Evolutionary conservation across 2,329 filamentous ascomycete genomes (phyloP).

Genomic region (Ceratocystis destructans): DNA sequence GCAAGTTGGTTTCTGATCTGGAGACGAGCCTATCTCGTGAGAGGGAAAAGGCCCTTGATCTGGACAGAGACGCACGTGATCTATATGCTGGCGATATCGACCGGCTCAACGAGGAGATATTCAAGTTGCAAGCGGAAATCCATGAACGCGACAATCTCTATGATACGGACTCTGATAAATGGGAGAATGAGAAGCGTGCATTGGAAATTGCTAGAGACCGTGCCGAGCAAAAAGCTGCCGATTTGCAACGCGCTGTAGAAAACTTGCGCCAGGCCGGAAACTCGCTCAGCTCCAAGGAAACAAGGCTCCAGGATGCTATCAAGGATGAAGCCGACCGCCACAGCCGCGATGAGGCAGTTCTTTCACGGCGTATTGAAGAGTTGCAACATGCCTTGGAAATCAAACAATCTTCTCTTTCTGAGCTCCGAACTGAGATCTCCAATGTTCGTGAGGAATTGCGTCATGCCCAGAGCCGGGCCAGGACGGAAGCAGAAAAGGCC

Average conservation of each 20-base stretch:
- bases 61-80: slow-evolving; percentile 44
- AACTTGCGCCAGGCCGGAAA: slow-evolving; percentile 55
- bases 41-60: slow-evolving; percentile 43
- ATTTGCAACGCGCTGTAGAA: slow-evolving; percentile 57
- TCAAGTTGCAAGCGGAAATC: slow-evolving; percentile 48
- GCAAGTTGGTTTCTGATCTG: slow-evolving; percentile 34
- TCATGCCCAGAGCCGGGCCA: slow-evolving; percentile 50
- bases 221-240: slow-evolving; percentile 52
- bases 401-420: slow-evolving; percentile 51
- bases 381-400: slow-evolving; percentile 57
- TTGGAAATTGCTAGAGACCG: slow-evolving; percentile 52
- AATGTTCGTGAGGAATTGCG: slow-evolving; percentile 55
- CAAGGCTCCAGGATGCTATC: slow-evolving; percentile 51
- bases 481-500: slow-evolving; percentile 48
- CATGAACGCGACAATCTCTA: slow-evolving; percentile 57
- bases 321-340: slow-evolving; percentile 60
- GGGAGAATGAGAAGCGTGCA: slow-evolving; percentile 52
- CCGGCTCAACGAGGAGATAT: slow-evolving; percentile 44
- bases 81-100: slow-evolving; percentile 36
- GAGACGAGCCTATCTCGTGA: slow-evolving; percentile 39
- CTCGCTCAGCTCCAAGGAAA: slow-evolving; percentile 52
- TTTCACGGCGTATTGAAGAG: slow-evolving; percentile 61
- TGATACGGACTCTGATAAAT: slow-evolving; percentile 57
- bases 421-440: slow-evolving; percentile 52
- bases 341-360: slow-evolving; percentile 52